Evolutionary conservation across 805 yeast species (phyloP).

Genomic region (Hanseniaspora clermontiae): DNA sequence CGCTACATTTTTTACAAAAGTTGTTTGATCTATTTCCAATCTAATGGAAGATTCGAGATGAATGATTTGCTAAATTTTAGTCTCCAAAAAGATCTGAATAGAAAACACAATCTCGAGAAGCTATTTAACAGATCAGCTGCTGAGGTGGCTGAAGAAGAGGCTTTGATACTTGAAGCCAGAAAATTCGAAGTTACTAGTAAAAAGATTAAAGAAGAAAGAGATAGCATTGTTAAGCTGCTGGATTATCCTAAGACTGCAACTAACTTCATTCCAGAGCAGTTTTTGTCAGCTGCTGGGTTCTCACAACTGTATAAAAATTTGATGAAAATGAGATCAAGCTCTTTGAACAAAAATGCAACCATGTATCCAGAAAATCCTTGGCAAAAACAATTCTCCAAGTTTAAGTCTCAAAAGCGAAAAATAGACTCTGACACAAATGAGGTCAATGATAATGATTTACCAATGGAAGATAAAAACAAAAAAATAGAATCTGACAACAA

Average conservation of each 20-base stretch:
- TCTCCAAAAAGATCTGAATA: slow-evolving; percentile 56
- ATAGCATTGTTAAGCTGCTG: slow-evolving; percentile 58
- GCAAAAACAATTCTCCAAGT: slow-evolving; percentile 31
- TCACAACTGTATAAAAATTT: slow-evolving; percentile 73
- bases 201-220: slow-evolving; percentile 72
- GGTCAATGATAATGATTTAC: not conserved
- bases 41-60: slow-evolving; percentile 39
- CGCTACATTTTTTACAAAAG: slow-evolving; percentile 70
- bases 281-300: slow-evolving; percentile 74
- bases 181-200: slow-evolving; percentile 86
- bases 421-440: not conserved
- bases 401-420: slow-evolving; percentile 23
- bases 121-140: slow-evolving; percentile 79
- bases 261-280: slow-evolving; percentile 62
- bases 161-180: slow-evolving; percentile 81
- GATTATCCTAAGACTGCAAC: slow-evolving; percentile 68
- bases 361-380: slow-evolving; percentile 34
- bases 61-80: slow-evolving; percentile 57
- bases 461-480: slow-evolving; percentile 16
- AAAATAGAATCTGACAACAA: slow-evolving; percentile 17
- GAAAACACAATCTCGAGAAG: slow-evolving; percentile 70
- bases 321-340: slow-evolving; percentile 45
- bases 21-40: slow-evolving; percentile 41
- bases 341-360: slow-evolving; percentile 35
- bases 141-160: slow-evolving; percentile 95